These are phyloP conservation scores for Pythium sukuiense DNA, from an alignment of 352 stramenopile species.

Conservation along the genomic window DNA sequence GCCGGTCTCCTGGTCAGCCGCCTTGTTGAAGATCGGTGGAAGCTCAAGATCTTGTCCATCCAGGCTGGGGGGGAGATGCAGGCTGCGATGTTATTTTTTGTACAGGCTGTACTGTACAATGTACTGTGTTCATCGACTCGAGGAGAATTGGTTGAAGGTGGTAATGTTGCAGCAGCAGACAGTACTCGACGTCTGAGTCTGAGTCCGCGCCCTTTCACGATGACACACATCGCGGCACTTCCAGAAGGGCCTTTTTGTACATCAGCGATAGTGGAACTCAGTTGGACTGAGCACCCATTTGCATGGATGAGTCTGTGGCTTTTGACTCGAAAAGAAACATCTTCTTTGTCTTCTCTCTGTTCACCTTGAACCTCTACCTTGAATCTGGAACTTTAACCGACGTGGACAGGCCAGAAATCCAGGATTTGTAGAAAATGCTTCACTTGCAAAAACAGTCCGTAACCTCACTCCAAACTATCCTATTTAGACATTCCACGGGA, in stretches of 20 bases:
- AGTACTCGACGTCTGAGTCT: neutral
- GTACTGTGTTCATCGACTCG: neutral
- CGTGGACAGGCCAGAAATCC: neutral
- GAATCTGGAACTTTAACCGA: slow-evolving; percentile 2
- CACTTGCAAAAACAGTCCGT: neutral
- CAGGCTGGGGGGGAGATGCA: neutral
- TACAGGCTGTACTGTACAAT: no score
- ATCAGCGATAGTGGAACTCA: neutral
- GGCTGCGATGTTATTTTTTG: no score
- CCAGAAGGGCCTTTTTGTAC: neutral
- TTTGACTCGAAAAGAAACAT: neutral
- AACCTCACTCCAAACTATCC: neutral
- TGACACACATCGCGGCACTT: neutral
- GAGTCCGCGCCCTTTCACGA: neutral
- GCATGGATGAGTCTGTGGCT: neutral
- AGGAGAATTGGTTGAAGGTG: neutral
- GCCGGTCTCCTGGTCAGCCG: neutral
- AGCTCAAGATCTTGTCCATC: neutral
- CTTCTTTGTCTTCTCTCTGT: neutral
- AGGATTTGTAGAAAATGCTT: neutral
- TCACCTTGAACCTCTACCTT: neutral
- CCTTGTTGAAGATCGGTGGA: neutral
- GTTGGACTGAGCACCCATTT: neutral
- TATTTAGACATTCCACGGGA: neutral
- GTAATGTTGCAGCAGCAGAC: neutral